A percentile compares a stretch with the other conserved stretches of the same genome.
Evolutionary conservation across 257 asterid species (phyloP).

Genomic region (Nicotiana tomentosiformis): DNA sequence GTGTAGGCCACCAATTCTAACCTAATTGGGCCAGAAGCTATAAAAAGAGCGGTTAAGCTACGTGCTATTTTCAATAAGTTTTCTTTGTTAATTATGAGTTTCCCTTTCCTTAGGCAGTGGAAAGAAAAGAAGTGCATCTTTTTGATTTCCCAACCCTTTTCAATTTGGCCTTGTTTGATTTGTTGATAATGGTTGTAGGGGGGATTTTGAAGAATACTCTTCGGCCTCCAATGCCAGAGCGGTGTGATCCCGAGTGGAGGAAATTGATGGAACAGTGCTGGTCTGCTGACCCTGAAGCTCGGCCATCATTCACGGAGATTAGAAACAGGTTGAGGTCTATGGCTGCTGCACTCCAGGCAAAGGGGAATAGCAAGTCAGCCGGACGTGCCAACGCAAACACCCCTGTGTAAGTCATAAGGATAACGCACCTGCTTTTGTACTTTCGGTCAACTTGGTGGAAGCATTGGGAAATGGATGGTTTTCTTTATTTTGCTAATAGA

Average conservation of each 20-base stretch:
- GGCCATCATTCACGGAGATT: conserved; percentile 77
- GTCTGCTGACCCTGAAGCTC: conserved; percentile 44
- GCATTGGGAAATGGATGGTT: neutral
- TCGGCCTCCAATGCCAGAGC: conserved; percentile 61
- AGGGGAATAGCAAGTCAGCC: conserved; percentile 14
- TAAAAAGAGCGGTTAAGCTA: neutral
- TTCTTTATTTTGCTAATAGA: neutral
- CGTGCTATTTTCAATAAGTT: neutral
- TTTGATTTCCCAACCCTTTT: neutral
- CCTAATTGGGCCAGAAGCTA: neutral
- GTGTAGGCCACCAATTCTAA: neutral
- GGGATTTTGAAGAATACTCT: conserved; percentile 68
- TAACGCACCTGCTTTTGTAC: neutral
- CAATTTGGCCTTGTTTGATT: neutral
- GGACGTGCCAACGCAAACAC: conserved; percentile 25
- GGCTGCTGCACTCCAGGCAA: conserved; percentile 35
- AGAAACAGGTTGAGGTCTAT: conserved; percentile 49
- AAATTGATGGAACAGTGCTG: conserved; percentile 72
- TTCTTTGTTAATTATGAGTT: neutral
- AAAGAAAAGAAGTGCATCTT: neutral
- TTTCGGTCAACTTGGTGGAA: neutral
- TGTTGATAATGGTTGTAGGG: conserved; percentile 29
- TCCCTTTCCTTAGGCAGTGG: neutral
- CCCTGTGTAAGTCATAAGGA: conserved; percentile 23
- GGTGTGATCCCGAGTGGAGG: conserved; percentile 63